phyloP scores from a whole-genome alignment of 768 basidiomycete species.

The Coprinellus micaceus region DNA sequence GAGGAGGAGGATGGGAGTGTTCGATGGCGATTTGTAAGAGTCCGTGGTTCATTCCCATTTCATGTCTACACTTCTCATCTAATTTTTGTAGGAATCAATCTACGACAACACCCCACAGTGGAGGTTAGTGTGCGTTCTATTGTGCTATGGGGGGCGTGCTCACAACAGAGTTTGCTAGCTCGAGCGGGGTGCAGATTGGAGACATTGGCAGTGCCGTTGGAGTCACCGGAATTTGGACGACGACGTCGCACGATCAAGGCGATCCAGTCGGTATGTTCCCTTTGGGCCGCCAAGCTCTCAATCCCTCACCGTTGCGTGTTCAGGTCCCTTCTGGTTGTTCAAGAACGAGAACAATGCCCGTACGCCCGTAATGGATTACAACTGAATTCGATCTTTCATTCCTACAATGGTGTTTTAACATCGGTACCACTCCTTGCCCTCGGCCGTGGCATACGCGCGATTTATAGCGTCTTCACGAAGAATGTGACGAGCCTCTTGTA shows the following conservation, averaged over 20 bases:
- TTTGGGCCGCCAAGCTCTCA: neutral
- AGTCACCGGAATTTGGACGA: slow-evolving; percentile 66
- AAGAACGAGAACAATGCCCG: slow-evolving; percentile 44
- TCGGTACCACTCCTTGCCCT: neutral
- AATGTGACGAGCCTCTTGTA: slow-evolving; percentile 49
- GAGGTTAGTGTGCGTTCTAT: slow-evolving; percentile 40
- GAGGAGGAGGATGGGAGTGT: slow-evolving; percentile 45
- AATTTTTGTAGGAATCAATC: slow-evolving; percentile 43
- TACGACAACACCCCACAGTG: slow-evolving; percentile 53
- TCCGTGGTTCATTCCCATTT: slow-evolving; percentile 16
- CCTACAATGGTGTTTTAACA: neutral
- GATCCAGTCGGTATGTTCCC: slow-evolving; percentile 59
- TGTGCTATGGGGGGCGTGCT: too few relatives aligned
- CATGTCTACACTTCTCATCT: neutral
- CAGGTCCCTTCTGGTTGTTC: slow-evolving; percentile 75
- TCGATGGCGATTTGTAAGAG: slow-evolving; percentile 56
- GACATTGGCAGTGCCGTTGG: slow-evolving; percentile 62
- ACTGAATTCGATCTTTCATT: slow-evolving; percentile 10
- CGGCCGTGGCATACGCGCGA: neutral
- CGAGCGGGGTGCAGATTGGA: slow-evolving; percentile 66
- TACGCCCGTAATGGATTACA: slow-evolving; percentile 34
- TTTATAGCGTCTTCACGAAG: slow-evolving; percentile 35
- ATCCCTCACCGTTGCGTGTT: neutral
- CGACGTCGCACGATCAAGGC: slow-evolving; percentile 53
- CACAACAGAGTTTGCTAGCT: too few relatives aligned